A percentile compares a stretch with the other conserved stretches of the same genome.
These are phyloP conservation scores for Arxiozyma slooffiae DNA, from an alignment of 1,139 yeast species.

Conservation along the genomic window DNA sequence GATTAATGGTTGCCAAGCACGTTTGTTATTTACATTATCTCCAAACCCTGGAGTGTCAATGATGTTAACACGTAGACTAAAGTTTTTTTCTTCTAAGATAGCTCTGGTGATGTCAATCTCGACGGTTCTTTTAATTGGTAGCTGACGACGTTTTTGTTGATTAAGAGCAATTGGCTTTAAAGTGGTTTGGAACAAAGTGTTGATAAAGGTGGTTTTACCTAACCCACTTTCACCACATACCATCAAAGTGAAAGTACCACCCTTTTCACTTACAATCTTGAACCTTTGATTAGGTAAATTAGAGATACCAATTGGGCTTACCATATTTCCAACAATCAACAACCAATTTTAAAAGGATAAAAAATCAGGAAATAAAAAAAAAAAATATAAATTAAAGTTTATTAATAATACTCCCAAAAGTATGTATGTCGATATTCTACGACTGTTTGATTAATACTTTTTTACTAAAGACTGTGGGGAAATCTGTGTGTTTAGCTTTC, in stretches of 20 bases:
- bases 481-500: neutral
- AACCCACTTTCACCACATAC: constrained; percentile 93
- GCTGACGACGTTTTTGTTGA: constrained; percentile 26
- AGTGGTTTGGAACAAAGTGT: constrained; percentile 73
- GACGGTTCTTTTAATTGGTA: constrained; percentile 73
- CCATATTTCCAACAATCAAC: constrained; percentile 12
- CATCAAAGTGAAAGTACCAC: constrained; percentile 87
- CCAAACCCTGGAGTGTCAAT: constrained; percentile 98
- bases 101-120: constrained; percentile 88
- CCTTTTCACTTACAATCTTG: constrained; percentile 79
- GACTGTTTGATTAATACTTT: neutral
- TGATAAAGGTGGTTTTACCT: constrained; percentile 89
- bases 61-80: constrained; percentile 72
- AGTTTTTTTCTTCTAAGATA: constrained; percentile 84
- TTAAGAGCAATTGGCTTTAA: constrained; percentile 29
- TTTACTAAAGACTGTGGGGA: too few relatives aligned
- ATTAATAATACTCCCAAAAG: too few relatives aligned
- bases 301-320: constrained; percentile 56
- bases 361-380: neutral
- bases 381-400: too few relatives aligned
- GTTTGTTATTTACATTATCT: constrained; percentile 85
- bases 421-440: neutral
- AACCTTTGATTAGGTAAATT: constrained; percentile 92
- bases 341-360: neutral
- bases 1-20: constrained; percentile 87